Evolutionary conservation across 257 asterid genomes (phyloP).

Genomic region (Salvia miltiorrhiza): DNA sequence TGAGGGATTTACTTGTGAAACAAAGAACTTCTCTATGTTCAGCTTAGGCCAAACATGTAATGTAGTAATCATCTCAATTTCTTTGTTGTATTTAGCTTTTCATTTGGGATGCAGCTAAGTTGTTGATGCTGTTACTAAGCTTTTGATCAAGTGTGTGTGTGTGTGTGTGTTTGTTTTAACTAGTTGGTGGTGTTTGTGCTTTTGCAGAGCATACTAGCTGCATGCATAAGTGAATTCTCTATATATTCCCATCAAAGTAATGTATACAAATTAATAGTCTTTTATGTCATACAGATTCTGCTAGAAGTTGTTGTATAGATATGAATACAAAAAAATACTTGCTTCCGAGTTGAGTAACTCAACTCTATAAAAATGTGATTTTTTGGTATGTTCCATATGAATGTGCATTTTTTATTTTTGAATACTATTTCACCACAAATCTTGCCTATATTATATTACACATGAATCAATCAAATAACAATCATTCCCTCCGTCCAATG

Average conservation of each 20-base stretch:
- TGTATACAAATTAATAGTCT: neutral
- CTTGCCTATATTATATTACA: too few relatives aligned
- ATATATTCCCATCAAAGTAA: neutral
- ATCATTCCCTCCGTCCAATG: too few relatives aligned
- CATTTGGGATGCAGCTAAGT: neutral
- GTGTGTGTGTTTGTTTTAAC: neutral
- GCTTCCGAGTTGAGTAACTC: too few relatives aligned
- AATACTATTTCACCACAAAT: too few relatives aligned
- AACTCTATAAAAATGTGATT: too few relatives aligned
- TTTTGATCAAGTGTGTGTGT: constrained; percentile 9
- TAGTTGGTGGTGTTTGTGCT: neutral
- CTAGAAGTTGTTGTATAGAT: too few relatives aligned
- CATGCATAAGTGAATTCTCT: neutral
- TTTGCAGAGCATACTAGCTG: neutral
- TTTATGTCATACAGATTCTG: too few relatives aligned
- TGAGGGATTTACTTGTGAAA: constrained; percentile 64
- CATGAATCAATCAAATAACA: too few relatives aligned
- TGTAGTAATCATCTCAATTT: neutral
- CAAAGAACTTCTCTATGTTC: constrained; percentile 74
- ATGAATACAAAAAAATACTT: too few relatives aligned
- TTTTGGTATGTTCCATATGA: too few relatives aligned
- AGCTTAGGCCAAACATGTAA: constrained; percentile 33
- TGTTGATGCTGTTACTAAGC: too few relatives aligned
- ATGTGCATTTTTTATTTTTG: too few relatives aligned
- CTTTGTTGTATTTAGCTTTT: constrained; percentile 9